Evolutionary conservation across 2,329 filamentous ascomycete genomes (phyloP).

Genomic region (Clarireedia homoeocarpa): DNA sequence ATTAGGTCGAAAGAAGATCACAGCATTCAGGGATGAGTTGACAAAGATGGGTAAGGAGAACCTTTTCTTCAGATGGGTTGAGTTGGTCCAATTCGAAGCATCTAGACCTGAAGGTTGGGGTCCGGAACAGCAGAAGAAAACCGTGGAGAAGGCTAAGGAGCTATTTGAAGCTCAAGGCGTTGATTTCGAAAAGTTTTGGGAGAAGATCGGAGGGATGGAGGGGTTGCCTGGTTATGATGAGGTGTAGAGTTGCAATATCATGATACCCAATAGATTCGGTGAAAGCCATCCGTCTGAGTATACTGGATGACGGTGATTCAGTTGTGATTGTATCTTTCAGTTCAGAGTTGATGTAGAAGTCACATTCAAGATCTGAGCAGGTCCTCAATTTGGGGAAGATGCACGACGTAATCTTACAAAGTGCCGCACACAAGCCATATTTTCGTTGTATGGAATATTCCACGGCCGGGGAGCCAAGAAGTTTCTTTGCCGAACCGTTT

Average conservation of each 20-base stretch:
- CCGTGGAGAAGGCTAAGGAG: slow-evolving; percentile 65
- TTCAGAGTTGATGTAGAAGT: not conserved
- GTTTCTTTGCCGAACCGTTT: no score
- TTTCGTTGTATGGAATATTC: no score
- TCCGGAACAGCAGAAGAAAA: slow-evolving; percentile 60
- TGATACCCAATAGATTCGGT: slow-evolving; percentile 3
- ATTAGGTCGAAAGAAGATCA: slow-evolving; percentile 62
- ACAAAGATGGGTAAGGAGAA: slow-evolving; percentile 73
- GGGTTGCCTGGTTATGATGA: slow-evolving; percentile 44
- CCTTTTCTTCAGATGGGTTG: slow-evolving; percentile 87
- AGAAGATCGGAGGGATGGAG: slow-evolving; percentile 56
- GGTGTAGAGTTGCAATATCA: not conserved
- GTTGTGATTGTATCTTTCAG: not conserved
- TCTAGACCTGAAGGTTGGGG: slow-evolving; percentile 73
- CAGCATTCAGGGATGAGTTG: slow-evolving; percentile 72
- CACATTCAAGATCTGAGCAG: not conserved
- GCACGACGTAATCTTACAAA: no score
- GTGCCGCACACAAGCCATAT: no score
- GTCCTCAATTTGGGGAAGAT: no score
- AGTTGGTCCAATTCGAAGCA: slow-evolving; percentile 83
- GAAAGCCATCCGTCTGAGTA: no score
- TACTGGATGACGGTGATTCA: not conserved
- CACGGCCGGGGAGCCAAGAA: no score
- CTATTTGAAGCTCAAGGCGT: slow-evolving; percentile 68
- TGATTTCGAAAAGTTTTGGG: slow-evolving; percentile 77